Base-by-base conservation (phyloP, 352 stramenopile species). In the Pseudoperonospora humuli region DNA sequence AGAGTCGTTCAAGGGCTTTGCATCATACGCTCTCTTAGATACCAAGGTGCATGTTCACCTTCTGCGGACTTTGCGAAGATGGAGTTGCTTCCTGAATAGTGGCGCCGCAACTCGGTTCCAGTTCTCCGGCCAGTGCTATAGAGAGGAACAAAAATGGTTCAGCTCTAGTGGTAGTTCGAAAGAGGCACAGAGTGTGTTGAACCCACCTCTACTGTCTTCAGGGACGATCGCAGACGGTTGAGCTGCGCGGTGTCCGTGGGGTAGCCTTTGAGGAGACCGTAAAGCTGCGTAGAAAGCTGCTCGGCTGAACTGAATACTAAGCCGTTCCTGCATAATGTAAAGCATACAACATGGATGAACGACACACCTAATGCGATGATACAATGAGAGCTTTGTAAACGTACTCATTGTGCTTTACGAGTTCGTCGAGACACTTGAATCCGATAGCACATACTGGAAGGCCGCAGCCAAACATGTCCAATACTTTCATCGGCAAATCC, bases 401-500 rank as follows among this genome's bases (percentile, higher is more conserved):
- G 68, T 96, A 98, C 39, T 82, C 70, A 38, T 86, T 75, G 70
- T 99, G 86, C 52, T 93, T 58, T 8, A 99, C 95, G 7, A 99
- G 84, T 62, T 99, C 97, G 21, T 69, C 57, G n/a, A 99, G 63
- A 51, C 93, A 98, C 40, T 86, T 67, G 75, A 98, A 99, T 29
- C 67, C 70, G 23, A 97, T 79, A 3, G 96, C 96, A 56, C 93
- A 98, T 0, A 99, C 97, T 13, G 97, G 97, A 25, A 99, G 71
- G 10, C 84, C 78, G 47, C 86, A 96, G 25, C 97, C 97, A 76
- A 98, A 99, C 90, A 99, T 98, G 69, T 99, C 97, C 24, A 99
- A 70, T 32, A 99, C 95, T 49, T 99, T 99, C 96, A 99, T 99
- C 4, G 97, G 97, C 31, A 99, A 65, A 67, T 99, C 97, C 24